Conservation (phyloP, 352 stramenopile species). For the Phytophthora ramorum region DNA sequence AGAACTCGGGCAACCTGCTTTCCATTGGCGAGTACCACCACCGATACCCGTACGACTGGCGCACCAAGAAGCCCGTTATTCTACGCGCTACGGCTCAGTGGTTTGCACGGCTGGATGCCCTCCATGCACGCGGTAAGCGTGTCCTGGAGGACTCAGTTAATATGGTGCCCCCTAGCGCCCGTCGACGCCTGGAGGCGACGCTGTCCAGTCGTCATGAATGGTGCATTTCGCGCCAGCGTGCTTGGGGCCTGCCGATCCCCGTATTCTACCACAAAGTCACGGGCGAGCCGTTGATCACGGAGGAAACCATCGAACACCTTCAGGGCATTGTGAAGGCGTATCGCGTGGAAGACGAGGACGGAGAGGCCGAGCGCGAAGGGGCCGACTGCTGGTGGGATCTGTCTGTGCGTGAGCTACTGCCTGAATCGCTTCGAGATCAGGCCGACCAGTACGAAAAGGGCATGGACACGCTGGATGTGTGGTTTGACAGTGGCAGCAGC, state of each 20-base stretch:
- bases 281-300: conserved; percentile 91
- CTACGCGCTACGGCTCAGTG: conserved; percentile 98
- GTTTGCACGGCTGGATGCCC: conserved; percentile 97
- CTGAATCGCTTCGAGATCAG: conserved; percentile 58
- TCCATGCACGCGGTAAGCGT: conserved; percentile 82
- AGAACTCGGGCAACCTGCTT: conserved; percentile 83
- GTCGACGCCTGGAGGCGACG: conserved; percentile 88
- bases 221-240: conserved; percentile 98
- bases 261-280: conserved; percentile 96
- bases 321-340: conserved; percentile 65
- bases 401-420: conserved; percentile 73
- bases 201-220: conserved; percentile 94
- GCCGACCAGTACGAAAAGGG: conserved; percentile 94
- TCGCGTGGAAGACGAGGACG: conserved; percentile 31
- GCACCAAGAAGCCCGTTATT: conserved; percentile 99
- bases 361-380: conserved; percentile 77
- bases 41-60: conserved; percentile 99
- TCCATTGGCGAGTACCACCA: conserved; percentile 92
- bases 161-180: conserved; percentile 92
- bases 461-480: conserved; percentile 99
- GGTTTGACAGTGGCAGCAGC: conserved; percentile 97
- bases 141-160: conserved; percentile 80
- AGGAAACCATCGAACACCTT: conserved; percentile 91
- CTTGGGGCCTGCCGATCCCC: conserved; percentile 98
- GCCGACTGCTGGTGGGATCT: conserved; percentile 97